Percentiles rank a stretch among this genome's conserved stretches.
phyloP scores from a whole-genome alignment of 2,329 filamentous ascomycete genomes.

The Aspergillus novofumigatus region DNA sequence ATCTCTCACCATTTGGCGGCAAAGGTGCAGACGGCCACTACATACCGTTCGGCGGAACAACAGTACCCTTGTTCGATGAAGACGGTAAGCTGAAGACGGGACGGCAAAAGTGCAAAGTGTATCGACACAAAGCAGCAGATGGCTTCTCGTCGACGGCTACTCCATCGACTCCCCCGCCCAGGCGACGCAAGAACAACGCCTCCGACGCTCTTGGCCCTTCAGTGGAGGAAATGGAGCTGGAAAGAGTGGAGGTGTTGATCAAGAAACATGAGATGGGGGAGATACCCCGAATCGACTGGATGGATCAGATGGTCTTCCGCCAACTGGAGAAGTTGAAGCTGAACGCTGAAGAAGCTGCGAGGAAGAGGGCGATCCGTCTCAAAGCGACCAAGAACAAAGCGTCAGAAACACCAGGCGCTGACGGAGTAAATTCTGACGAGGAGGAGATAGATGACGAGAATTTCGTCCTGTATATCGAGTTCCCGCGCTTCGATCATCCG shows the following conservation, averaged over 20 bases:
- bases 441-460: constrained; percentile 53
- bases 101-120: constrained; percentile 81
- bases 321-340: constrained; percentile 74
- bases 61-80: constrained; percentile 83
- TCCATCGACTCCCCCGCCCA: constrained; percentile 61
- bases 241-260: constrained; percentile 81
- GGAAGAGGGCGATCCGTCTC: constrained; percentile 48
- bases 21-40: constrained; percentile 68
- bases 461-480: constrained; percentile 83
- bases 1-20: constrained; percentile 75
- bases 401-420: constrained; percentile 33
- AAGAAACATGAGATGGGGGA: constrained; percentile 99
- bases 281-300: constrained; percentile 87
- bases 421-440: constrained; percentile 38
- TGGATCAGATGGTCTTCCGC: constrained; percentile 90
- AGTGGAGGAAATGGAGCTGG: constrained; percentile 79
- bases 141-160: constrained; percentile 77
- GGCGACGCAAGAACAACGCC: constrained; percentile 49
- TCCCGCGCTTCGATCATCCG: constrained; percentile 92
- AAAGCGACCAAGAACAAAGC: constrained; percentile 30
- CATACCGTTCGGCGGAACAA: constrained; percentile 91
- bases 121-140: constrained; percentile 79
- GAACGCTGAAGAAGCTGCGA: constrained; percentile 60
- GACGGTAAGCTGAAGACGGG: constrained; percentile 91
- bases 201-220: constrained; percentile 45